Evolutionary conservation across 768 basidiomycete genomes (phyloP), one percentile per base, ranked within the genome.

Genomic region (Pholiota conissans): DNA sequence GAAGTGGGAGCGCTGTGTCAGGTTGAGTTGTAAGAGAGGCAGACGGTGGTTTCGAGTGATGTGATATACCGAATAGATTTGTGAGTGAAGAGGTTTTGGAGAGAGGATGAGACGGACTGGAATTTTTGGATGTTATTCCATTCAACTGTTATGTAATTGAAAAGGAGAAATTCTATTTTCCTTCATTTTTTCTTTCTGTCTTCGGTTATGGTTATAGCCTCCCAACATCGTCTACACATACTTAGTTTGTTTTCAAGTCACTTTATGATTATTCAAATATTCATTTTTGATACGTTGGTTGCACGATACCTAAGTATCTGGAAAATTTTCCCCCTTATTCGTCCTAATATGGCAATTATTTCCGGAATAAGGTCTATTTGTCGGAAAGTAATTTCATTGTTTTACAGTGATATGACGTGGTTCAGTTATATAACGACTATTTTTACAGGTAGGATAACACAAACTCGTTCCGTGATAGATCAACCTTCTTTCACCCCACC

Each of bases 401-500:
- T n/a, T n/a, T n/a, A n/a, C n/a, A n/a, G n/a, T n/a, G n/a, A n/a
- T n/a, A n/a, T n/a, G n/a, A n/a, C n/a, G n/a, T n/a, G n/a, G n/a
- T n/a, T n/a, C n/a, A n/a, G n/a, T n/a, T n/a, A n/a, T n/a, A n/a
- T n/a, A n/a, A n/a, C n/a, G n/a, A n/a, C n/a, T n/a, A n/a, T n/a
- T n/a, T n/a, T n/a, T n/a, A n/a, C n/a, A n/a, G n/a, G n/a, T n/a
- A n/a, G n/a, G n/a, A n/a, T n/a, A n/a, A n/a, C n/a, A n/a, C n/a
- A n/a, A n/a, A n/a, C n/a, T n/a, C n/a, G n/a, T n/a, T n/a, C n/a
- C n/a, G 30, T 6, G 30, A 6, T 32, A 6, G 13, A 13, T 52
- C 32, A 48, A 14, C 2, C 11, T 46, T 47, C 30, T 60, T 73
- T 64, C 40, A 74, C 49, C 63, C 75, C 72, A 11, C 74, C 74